Percentiles rank a stretch among this genome's conserved stretches.
These are phyloP conservation scores for Luffa aegyptiaca DNA, from an alignment of 306 rosid species.

Conservation along the genomic window DNA sequence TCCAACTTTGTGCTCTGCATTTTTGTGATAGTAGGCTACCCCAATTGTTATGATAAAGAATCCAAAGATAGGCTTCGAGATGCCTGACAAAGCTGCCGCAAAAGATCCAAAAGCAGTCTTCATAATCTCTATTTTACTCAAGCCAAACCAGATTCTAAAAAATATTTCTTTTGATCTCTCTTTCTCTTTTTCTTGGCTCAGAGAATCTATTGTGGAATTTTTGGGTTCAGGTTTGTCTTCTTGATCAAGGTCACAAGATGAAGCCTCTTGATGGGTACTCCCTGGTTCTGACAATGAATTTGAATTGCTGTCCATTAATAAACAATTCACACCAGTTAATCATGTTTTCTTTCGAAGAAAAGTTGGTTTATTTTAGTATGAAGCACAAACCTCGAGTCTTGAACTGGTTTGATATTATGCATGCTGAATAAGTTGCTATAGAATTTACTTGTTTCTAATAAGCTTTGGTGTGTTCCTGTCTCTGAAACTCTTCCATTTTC, in stretches of 20 bases:
- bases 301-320: constrained; percentile 32
- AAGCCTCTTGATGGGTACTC: constrained; percentile 25
- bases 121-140: constrained; percentile 37
- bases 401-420: constrained; percentile 56
- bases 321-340: constrained; percentile 22
- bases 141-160: constrained; percentile 75
- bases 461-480: constrained; percentile 61
- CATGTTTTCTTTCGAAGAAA: neutral
- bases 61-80: constrained; percentile 79
- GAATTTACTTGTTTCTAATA: constrained; percentile 54
- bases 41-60: constrained; percentile 73
- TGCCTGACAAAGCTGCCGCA: constrained; percentile 56
- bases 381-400: constrained; percentile 35
- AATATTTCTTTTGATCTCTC: constrained; percentile 25
- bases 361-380: neutral
- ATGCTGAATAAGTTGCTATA: constrained; percentile 45
- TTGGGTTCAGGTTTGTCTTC: constrained; percentile 20
- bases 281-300: constrained; percentile 22
- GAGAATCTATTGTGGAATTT: constrained; percentile 11
- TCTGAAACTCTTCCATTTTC: constrained; percentile 61
- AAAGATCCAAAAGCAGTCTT: constrained; percentile 45
- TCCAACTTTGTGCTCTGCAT: constrained; percentile 52
- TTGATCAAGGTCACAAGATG: constrained; percentile 26
- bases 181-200: constrained; percentile 22
- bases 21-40: constrained; percentile 41